phyloP scores from a whole-genome alignment of 768 basidiomycete genomes.

The Termitomyces sp. region DNA sequence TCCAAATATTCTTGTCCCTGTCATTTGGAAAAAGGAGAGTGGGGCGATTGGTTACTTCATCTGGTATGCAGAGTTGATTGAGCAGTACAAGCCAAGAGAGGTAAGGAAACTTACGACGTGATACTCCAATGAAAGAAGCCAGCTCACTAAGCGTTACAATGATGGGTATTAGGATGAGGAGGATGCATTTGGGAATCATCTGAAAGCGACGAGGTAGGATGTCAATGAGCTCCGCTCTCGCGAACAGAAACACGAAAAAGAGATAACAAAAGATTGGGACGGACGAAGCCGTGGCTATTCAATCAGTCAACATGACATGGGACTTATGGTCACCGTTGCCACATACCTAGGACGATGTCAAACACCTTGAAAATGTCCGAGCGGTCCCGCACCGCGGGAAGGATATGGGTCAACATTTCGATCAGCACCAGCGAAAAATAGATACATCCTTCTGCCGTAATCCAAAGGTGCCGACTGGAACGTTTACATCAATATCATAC shows the following conservation, averaged over 20 bases:
- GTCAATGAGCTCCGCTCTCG: slow-evolving; percentile 43
- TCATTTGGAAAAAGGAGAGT: slow-evolving; percentile 29
- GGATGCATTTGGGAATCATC: slow-evolving; percentile 33
- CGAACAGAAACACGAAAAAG: slow-evolving; percentile 56
- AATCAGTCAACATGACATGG: neutral
- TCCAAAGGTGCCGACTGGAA: slow-evolving; percentile 48
- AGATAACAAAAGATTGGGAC: slow-evolving; percentile 62
- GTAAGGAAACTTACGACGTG: slow-evolving; percentile 45
- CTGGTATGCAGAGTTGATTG: slow-evolving; percentile 5
- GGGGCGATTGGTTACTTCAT: neutral
- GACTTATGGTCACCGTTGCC: neutral
- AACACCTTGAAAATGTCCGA: slow-evolving; percentile 40
- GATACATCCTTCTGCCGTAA: slow-evolving; percentile 56
- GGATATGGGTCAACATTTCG: slow-evolving; percentile 53
- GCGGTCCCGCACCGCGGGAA: slow-evolving; percentile 43
- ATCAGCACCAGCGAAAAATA: slow-evolving; percentile 56
- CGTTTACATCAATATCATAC: neutral
- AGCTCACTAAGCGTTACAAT: slow-evolving; percentile 52
- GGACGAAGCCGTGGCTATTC: slow-evolving; percentile 51
- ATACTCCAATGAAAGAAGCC: slow-evolving; percentile 59
- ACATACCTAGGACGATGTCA: slow-evolving; percentile 60
- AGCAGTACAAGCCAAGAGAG: neutral
- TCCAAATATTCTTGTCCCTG: slow-evolving; percentile 35
- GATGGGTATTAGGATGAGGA: slow-evolving; percentile 51
- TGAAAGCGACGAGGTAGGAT: slow-evolving; percentile 46